A percentile compares a stretch with the other conserved stretches of the same genome.
Conservation (phyloP, 73 alveolate species). For the Paramecium tetraurelia region DNA sequence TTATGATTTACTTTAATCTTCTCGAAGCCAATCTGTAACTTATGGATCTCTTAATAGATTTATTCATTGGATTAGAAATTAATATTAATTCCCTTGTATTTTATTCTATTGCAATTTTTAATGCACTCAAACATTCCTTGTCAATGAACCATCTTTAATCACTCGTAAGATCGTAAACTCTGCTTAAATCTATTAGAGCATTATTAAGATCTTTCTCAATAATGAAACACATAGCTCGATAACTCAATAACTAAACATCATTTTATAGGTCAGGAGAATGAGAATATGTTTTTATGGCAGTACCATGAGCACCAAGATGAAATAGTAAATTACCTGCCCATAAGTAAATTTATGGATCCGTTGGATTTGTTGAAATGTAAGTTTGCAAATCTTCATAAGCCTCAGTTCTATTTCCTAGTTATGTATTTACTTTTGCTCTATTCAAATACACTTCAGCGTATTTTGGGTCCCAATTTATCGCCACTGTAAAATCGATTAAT, state of each 20-base stretch:
- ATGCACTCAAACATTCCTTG: conserved; percentile 19
- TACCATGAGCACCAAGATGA: conserved; percentile 1
- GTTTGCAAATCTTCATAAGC: conserved; percentile 43
- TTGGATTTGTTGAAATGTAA: conserved; percentile 14
- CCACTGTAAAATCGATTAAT: conserved; percentile 45
- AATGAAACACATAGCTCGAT: conserved; percentile 49
- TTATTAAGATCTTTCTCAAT: conserved; percentile 24
- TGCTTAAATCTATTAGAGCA: conserved; percentile 32
- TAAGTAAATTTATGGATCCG: conserved; percentile 52
- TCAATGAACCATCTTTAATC: conserved; percentile 53
- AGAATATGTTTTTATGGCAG: conserved; percentile 55
- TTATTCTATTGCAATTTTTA: background rate
- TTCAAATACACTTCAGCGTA: background rate
- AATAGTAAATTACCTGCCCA: conserved; percentile 59
- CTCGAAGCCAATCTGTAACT: background rate
- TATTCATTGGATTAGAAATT: background rate
- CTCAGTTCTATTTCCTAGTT: conserved; percentile 31
- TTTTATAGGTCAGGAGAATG: conserved; percentile 22
- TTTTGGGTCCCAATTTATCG: conserved; percentile 26
- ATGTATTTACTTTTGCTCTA: conserved; percentile 26
- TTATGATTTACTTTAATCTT: background rate
- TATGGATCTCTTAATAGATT: no score
- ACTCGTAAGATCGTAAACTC: conserved; percentile 11
- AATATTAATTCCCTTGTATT: background rate
- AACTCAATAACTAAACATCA: conserved; percentile 13